These are phyloP conservation scores for Neurospora sp. DNA, from an alignment of 495 filamentous ascomycete species.

Conservation along the genomic window DNA sequence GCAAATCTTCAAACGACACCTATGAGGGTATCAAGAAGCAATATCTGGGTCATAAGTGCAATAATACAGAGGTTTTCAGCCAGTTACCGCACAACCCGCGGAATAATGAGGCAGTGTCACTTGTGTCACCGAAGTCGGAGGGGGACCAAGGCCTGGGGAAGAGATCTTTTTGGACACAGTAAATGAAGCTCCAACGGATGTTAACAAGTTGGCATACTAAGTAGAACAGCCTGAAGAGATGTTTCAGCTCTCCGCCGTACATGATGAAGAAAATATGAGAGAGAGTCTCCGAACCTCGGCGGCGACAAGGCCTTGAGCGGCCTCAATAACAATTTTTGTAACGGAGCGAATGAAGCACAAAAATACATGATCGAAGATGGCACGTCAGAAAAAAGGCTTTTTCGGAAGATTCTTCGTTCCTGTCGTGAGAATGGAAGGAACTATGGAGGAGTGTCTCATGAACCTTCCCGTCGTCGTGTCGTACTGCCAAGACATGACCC, in stretches of 20 bases:
- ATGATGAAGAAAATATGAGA: background rate
- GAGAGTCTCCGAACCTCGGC: background rate
- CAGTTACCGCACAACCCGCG: background rate
- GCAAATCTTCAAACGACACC: background rate
- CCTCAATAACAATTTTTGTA: background rate
- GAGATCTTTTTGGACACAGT: background rate
- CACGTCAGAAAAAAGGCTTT: accelerated
- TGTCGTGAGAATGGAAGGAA: background rate
- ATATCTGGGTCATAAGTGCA: background rate
- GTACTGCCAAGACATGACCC: background rate
- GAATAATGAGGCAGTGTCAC: background rate
- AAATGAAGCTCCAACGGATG: background rate
- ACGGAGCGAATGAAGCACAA: background rate
- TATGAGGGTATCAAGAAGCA: accelerated
- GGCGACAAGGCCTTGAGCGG: background rate
- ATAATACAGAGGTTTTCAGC: too few relatives aligned
- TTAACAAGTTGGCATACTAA: accelerated
- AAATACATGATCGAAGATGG: accelerated
- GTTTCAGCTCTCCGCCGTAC: background rate
- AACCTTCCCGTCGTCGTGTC: background rate
- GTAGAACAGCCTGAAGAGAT: accelerated
- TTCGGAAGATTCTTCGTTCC: accelerated
- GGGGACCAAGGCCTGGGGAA: background rate
- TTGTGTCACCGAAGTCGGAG: background rate
- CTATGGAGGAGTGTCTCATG: background rate